Base-by-base conservation (phyloP, 208 protist species). In the Leptomonas seymouri region DNA sequence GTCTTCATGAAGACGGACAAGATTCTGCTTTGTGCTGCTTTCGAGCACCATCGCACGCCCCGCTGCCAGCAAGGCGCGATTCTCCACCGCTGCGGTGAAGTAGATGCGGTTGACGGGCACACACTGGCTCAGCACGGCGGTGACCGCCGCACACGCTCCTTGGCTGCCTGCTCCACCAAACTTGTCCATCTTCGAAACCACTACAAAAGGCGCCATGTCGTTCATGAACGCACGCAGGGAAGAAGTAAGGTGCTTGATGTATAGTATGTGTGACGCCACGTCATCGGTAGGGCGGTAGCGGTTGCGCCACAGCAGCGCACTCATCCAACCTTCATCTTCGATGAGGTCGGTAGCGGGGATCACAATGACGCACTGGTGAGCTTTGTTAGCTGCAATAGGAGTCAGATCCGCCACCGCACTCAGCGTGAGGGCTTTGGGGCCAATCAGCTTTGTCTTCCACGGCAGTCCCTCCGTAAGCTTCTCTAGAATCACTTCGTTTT, bases 131-230 rank as follows among this genome's bases (percentile, higher is more conserved):
- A 95, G 67, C 2, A 88, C 45, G 12, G 77, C 64, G 34, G 70
- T 56, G 23, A 95, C 70, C 1, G 78, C 71, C 5, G 76, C 57
- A 20, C 80, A 63, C 21, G 87, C 80, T 1, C 61, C 53, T 6
- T 57, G 45, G 56, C 80, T 83, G 60, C 78, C 83, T 31, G 74
- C 75, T 0, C 90, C 90, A 49, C 90, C 87, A 54, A 95, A 74
- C 51, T 84, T 75, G 77, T 95, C 90, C 90, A 95, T 95, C 65
- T 93, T 90, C 6, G 80, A 86, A 14, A 95, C 71, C 9, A 92
- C 80, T 27, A 95, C 75, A 81, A 91, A 94, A 0, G 85, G 85
- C 6, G 82, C 71, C 9, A 67, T 64, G 71, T 92, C 86, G 42
- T 86, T 67, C 54, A 91, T 68, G n/a, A 91, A 71, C 8, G 74